phyloP scores from a whole-genome alignment of 2,329 filamentous ascomycete genomes.

The Fusarium nematophilum region DNA sequence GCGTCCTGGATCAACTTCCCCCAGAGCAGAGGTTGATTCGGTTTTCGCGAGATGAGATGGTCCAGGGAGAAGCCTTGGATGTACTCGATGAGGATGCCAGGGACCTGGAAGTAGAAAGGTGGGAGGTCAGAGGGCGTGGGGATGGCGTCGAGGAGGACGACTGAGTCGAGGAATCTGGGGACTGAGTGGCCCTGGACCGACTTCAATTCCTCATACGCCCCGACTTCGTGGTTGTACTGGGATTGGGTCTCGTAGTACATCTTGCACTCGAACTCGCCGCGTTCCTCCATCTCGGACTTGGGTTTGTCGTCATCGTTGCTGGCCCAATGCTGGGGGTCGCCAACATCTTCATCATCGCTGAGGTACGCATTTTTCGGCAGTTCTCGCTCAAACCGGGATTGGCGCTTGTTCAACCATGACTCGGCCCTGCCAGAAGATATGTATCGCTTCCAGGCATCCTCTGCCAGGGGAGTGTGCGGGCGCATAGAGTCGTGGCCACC shows the following conservation, averaged over 20 bases:
- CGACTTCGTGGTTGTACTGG: not conserved
- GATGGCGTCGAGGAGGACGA: no score
- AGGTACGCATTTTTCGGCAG: not conserved
- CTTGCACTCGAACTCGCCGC: not conserved
- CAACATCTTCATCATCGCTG: not conserved
- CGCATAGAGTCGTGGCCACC: not conserved
- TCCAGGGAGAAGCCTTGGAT: no score
- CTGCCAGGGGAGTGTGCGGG: not conserved
- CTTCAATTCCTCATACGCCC: no score
- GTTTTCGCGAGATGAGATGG: not conserved
- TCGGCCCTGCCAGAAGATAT: not conserved
- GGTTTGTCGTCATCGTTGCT: not conserved
- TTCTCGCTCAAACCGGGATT: not conserved
- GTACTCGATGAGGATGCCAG: conserved; percentile 5
- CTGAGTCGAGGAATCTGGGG: not conserved
- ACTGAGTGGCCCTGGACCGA: not conserved
- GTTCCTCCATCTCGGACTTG: not conserved
- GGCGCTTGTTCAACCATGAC: not conserved
- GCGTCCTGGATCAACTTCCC: conserved; percentile 1
- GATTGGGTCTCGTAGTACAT: not conserved
- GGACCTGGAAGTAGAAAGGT: not conserved
- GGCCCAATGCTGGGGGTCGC: no score
- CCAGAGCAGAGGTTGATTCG: not conserved
- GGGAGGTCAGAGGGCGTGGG: no score
- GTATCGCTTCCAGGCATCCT: not conserved